Evolutionary conservation across 108 stramenopile genomes (phyloP).

Genomic region (Stephanodiscus minutulus): DNA sequence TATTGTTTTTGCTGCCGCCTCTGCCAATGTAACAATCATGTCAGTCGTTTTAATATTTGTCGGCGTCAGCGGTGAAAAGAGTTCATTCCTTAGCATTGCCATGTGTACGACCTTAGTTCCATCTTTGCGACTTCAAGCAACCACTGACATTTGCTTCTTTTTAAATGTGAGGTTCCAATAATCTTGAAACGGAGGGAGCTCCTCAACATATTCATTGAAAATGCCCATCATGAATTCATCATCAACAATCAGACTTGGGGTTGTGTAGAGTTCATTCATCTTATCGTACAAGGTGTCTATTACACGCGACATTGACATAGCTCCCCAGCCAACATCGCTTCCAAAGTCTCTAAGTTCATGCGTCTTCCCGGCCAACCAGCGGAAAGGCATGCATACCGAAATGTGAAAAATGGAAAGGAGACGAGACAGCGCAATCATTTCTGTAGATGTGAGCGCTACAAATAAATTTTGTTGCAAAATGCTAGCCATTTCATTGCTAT

Average conservation of each 20-base stretch:
- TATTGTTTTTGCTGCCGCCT: constrained; percentile 9
- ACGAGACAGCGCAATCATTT: constrained; percentile 32
- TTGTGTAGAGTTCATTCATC: constrained; percentile 2
- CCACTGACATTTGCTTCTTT: constrained; percentile 12
- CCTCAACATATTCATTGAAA: constrained; percentile 9
- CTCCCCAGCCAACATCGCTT: constrained; percentile 7
- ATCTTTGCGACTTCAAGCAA: neutral
- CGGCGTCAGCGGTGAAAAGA: constrained; percentile 3
- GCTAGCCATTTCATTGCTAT: constrained; percentile 3
- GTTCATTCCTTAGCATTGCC: neutral
- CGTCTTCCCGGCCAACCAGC: constrained; percentile 25
- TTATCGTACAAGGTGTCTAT: constrained; percentile 18
- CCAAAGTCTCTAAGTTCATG: constrained; percentile 10
- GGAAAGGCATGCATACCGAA: constrained; percentile 22
- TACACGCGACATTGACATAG: constrained; percentile 5
- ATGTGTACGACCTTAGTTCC: constrained; percentile 12
- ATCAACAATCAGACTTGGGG: constrained; percentile 13
- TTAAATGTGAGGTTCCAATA: constrained; percentile 6
- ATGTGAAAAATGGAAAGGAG: constrained; percentile 24
- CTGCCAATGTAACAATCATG: neutral
- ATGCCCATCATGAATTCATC: constrained; percentile 22
- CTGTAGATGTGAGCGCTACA: constrained; percentile 15
- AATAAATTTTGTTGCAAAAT: constrained; percentile 26
- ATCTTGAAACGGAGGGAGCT: constrained; percentile 14
- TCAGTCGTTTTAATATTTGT: constrained; percentile 5